Conservation (phyloP, 257 asterid species). For the Solanum rostratum region DNA sequence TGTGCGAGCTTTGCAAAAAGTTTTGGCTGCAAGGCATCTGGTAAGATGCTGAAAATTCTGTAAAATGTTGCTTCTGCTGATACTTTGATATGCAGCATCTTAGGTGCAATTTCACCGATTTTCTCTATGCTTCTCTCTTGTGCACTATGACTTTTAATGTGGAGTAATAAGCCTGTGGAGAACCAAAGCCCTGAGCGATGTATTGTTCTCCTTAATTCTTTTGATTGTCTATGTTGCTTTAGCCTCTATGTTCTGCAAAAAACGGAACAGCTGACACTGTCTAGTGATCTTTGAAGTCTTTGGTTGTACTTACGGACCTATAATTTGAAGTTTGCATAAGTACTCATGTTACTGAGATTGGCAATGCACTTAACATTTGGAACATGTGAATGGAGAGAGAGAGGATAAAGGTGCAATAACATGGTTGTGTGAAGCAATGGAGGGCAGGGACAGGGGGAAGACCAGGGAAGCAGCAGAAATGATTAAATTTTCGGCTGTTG, state of each 20-base stretch:
- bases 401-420: background rate
- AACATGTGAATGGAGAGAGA: background rate
- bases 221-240: background rate
- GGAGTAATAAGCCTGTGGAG: background rate
- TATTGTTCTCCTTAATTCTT: background rate
- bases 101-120: background rate
- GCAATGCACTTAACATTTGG: background rate
- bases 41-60: slow-evolving; percentile 12
- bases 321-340: background rate
- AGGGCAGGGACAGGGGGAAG: background rate
- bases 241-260: background rate
- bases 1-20: slow-evolving; percentile 86
- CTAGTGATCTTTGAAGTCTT: background rate
- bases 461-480: background rate
- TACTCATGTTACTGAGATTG: background rate
- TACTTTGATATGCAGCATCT: background rate
- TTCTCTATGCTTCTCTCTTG: background rate
- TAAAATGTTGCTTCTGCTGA: background rate
- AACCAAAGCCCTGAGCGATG: background rate
- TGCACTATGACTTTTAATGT: background rate
- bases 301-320: background rate
- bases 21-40: slow-evolving; percentile 28
- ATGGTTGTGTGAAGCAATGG: background rate
- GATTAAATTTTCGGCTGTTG: background rate
- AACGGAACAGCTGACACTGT: background rate